phyloP scores from a whole-genome alignment of 768 basidiomycete genomes.

The Calocybe cyanea region DNA sequence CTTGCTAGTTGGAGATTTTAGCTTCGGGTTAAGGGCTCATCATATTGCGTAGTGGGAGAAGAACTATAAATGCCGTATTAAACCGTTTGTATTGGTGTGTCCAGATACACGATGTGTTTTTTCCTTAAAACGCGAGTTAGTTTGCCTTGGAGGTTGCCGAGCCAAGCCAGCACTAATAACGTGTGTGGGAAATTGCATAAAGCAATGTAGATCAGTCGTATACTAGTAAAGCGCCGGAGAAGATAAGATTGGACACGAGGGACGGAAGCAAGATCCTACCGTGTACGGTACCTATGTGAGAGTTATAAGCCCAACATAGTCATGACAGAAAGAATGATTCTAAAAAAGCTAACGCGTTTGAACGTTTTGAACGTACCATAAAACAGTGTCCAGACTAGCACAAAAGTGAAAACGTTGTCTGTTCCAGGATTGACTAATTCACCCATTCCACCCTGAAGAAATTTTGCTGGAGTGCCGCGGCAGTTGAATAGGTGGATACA shows the following conservation, averaged over 20 bases:
- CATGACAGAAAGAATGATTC: neutral
- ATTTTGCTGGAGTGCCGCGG: constrained; percentile 58
- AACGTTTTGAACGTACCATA: constrained; percentile 56
- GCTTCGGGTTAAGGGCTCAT: neutral
- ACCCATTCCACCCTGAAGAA: constrained; percentile 55
- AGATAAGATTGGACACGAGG: constrained; percentile 5
- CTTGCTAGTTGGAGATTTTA: constrained; percentile 11
- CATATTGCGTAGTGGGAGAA: neutral
- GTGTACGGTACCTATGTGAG: constrained; percentile 42
- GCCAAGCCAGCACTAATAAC: no score
- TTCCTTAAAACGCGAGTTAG: neutral
- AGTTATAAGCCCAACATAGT: constrained; percentile 1
- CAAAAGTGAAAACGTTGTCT: constrained; percentile 87
- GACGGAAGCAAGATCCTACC: constrained; percentile 29
- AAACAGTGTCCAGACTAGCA: constrained; percentile 91
- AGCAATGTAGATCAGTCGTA: constrained; percentile 18
- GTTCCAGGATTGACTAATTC: constrained; percentile 82
- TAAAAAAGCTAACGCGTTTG: no score
- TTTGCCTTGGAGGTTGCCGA: no score
- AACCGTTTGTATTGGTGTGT: neutral
- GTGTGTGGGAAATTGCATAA: neutral
- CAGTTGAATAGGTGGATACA: constrained; percentile 71
- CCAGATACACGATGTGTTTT: neutral
- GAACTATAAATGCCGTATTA: constrained; percentile 1
- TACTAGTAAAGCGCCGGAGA: constrained; percentile 14